Evolutionary conservation across 305 asterid species (phyloP).

Genomic region (Fraxinus latifolia): DNA sequence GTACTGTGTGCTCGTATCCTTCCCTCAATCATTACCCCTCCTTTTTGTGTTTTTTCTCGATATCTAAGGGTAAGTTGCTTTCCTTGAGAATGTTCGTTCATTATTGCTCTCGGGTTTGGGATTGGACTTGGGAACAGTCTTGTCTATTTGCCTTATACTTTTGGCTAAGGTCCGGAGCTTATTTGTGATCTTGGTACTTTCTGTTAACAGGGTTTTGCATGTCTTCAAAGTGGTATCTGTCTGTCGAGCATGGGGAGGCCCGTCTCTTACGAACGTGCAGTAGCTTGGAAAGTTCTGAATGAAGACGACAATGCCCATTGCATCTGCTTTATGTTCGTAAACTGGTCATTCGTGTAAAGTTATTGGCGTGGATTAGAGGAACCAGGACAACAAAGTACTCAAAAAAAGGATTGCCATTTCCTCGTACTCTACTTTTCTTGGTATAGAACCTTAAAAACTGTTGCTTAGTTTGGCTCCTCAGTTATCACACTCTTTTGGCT

Average conservation of each 20-base stretch:
- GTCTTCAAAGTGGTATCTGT: constrained; percentile 90
- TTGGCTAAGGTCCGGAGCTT: neutral
- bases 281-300: constrained; percentile 90
- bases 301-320: constrained; percentile 77
- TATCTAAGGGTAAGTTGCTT: neutral
- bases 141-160: neutral
- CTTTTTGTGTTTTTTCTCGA: neutral
- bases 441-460: neutral
- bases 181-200: neutral
- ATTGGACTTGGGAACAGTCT: neutral
- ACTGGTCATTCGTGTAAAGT: constrained; percentile 79
- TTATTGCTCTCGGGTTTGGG: neutral
- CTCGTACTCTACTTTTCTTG: neutral
- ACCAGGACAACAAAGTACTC: neutral
- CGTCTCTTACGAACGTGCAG: constrained; percentile 81
- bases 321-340: constrained; percentile 84
- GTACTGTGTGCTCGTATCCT: neutral
- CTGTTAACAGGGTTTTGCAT: constrained; percentile 67
- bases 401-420: neutral
- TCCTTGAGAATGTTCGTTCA: neutral
- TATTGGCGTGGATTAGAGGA: constrained; percentile 5
- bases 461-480: neutral
- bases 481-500: neutral
- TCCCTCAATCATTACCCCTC: neutral
- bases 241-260: constrained; percentile 96